Base-by-base conservation (phyloP, 768 basidiomycete genomes). In the Lactarius hatsudake region DNA sequence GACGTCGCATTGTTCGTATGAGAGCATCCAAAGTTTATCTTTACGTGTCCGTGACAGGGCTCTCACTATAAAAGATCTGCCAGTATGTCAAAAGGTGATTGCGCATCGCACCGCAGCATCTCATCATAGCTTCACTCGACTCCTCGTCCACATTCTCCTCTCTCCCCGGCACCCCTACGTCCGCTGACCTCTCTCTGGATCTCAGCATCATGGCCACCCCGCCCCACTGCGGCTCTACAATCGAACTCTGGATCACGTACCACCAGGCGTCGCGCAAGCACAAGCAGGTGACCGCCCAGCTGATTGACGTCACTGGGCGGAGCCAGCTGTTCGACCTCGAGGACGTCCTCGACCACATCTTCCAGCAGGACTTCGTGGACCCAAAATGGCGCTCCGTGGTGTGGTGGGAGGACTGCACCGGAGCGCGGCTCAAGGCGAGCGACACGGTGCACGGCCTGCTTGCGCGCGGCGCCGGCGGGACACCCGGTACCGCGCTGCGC, bases 191-290 rank as follows among this genome's bases (percentile, higher is more conserved):
- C 23, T 67, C 59, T 8, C 56, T 67, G 6, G 57, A 54, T 34
- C 23, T 38, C 3, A 17, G 40, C 26, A 67, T 61, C 43, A 23
- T 48, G 10, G 3, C 38, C 5, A 2, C 34, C n/a, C 7, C n/a
- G 13, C 15, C 28, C 56, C 36, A n/a, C 42, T 26, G 20, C 28
- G 9, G 67, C 63, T 61, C 73, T 68, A 12, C 10, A 13, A 36
- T 1, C 4, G 82, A 82, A 69, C 76, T 83, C 72, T 83, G 81
- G 81, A 75, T 84, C 63, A 78, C 79, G 59, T 84, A 82, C 75
- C 79, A 81, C 70, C 79, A 82, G 69, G 76, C 75, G 43, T 84
- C 82, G 53, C 81, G 81, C 56, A 74, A 72, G 30, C 74, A 77
- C 73, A 77, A 77, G 69, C 77, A 80, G 13, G 72, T 73, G 20